phyloP scores from a whole-genome alignment of 1,284 basidiomycete species.

The Neonothopanus nambi region DNA sequence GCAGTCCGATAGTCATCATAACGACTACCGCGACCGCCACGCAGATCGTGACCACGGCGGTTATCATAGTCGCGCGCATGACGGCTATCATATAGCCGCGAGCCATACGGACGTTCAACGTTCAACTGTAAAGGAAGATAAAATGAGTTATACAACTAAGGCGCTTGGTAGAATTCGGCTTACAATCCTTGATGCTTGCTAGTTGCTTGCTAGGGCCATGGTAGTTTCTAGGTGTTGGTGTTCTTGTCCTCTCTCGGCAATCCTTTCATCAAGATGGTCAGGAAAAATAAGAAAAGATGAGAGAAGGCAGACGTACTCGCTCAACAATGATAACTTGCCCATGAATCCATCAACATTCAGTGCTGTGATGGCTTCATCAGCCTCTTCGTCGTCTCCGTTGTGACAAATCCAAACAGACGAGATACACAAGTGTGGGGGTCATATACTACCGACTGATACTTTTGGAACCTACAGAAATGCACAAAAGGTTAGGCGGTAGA shows the following conservation, averaged over 20 bases:
- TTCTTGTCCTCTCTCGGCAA: conserved; percentile 88
- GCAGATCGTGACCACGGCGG: conserved; percentile 14
- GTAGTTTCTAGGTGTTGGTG: conserved; percentile 94
- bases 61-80: conserved; percentile 40
- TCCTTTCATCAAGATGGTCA: conserved; percentile 59
- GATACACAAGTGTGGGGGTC: conserved; percentile 96
- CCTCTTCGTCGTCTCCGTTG: conserved; percentile 87
- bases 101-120: conserved; percentile 80
- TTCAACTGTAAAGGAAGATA: conserved; percentile 30
- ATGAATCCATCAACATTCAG: conserved; percentile 82
- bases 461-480: conserved; percentile 79
- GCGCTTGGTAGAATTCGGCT: no score
- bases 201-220: conserved; percentile 86
- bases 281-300: not conserved
- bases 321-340: conserved; percentile 87
- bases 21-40: no score
- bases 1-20: no score
- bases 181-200: no score
- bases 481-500: not conserved
- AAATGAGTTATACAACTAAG: no score
- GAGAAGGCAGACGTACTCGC: conserved; percentile 54
- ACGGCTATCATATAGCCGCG: conserved; percentile 77
- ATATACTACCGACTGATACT: conserved; percentile 92
- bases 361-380: conserved; percentile 84
- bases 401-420: no score